Evolutionary conservation across 148 eudicot species (phyloP), one percentile per base, ranked within the genome.

Genomic region (Oxyria digyna): DNA sequence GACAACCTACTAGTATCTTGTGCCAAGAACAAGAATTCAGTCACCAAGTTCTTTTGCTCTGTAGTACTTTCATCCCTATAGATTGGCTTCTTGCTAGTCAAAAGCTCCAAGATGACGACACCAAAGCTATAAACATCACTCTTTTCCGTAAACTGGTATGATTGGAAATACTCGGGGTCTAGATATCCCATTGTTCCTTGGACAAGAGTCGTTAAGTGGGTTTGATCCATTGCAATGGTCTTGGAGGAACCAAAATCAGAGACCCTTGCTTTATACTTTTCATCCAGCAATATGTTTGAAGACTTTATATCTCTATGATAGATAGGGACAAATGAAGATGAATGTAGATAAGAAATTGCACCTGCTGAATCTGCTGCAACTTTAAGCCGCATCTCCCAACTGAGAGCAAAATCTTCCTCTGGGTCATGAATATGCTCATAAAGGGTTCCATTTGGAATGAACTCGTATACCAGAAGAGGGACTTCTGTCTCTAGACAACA

Each of bases 21-120:
- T 1, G 38, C 4, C 9, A 59, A 20, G 29, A 27, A 59, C 65
- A 59, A 29, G 65, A 59, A 59, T 20, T 59, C 65, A 3, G 38
- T 59, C 65, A 29, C 65, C 65, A 59, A 59, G 65, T 59, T 59
- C 65, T 59, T 59, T 29, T 59, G 65, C 65, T 59, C 65, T 37
- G 29, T 59, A 13, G 35, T 29, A 29, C n/a, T 31, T 29, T 0
- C 38, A 12, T 59, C 65, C 18, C 65, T 59, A 12, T 27, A 59
- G 65, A 59, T 59, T 10, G 65, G 65, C 37, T 59, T 59, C 65
- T 29, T 59, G 6, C 65, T 14, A 5, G 65, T 59, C 33, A 59
- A 29, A 59, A 59, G 37, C 17, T 59, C 65, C 10, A 59, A 31
- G 7, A 59, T 7, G 18, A 52, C 65, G 1, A 59, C 65, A 17